Evolutionary conservation across 2,329 filamentous ascomycete species (phyloP), one percentile per base, ranked within the genome.

Genomic region (Aspergillus sp.): DNA sequence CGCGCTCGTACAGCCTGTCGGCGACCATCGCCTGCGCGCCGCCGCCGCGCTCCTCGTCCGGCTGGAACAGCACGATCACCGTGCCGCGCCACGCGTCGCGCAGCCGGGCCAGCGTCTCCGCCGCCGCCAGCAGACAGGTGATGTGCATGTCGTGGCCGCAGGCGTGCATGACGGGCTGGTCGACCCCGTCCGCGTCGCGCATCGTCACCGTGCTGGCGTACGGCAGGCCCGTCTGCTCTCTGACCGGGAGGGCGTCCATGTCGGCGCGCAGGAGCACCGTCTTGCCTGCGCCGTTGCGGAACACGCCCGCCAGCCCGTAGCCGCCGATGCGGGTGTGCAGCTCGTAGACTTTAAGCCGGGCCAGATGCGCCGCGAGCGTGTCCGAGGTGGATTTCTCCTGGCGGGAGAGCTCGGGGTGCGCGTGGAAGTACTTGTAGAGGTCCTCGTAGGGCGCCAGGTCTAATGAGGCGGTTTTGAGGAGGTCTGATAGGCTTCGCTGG

Each of bases 11-110:
- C 41, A 85, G 69, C 0, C 83, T 82, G 59, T 82, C 82, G 40
- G 81, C 78, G 3, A 87, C 73, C 83, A 86, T 87, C 20, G 82
- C 71, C 66, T 79, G 78, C 0, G 87, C 87, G 0, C 87, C 87
- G 0, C 74, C 77, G 0, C 80, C 84, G 1, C 80, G 75, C 65
- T 89, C 87, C 64, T 89, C 87, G 1, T 81, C 80, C 0, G 87
- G 86, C 60, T 89, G 87, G 65, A 89, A 89, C 2, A 84, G 67
- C 5, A 86, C 65, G 4, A 89, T 70, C 17, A 89, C 60, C 0
- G 84, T 88, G 0, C 87, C 87, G 9, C 65, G 72, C 86, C 87
- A 89, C 0, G 56, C 29, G 0, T 75, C 59, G n/a, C 67, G 73
- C 0, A 71, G 65, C 0, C 66, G 67, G 1, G 76, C 67, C 0